Evolutionary conservation across 306 rosid species (phyloP).

Genomic region (Calophaca sinica): DNA sequence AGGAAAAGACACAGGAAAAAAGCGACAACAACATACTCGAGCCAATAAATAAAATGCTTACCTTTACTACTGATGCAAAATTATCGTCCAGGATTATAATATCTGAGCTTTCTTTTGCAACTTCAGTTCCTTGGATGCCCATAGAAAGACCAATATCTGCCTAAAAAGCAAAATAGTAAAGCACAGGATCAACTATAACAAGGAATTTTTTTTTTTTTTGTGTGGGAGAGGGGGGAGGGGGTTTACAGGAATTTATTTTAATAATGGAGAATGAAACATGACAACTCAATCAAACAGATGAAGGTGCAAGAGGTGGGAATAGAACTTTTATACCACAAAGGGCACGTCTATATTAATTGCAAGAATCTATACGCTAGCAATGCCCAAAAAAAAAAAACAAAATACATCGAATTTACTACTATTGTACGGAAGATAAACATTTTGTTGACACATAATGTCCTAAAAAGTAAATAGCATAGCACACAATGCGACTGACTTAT

Average conservation of each 20-base stretch:
- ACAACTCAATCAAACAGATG: slow-evolving; percentile 37
- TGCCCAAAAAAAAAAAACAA: slow-evolving; percentile 2
- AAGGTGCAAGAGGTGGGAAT: background rate
- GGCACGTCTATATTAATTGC: slow-evolving; percentile 30
- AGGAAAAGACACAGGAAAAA: slow-evolving; percentile 4
- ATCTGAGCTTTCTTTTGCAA: slow-evolving; percentile 99
- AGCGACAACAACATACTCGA: slow-evolving; percentile 30
- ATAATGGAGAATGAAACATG: slow-evolving; percentile 22
- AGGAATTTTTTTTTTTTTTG: background rate
- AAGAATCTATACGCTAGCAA: slow-evolving; percentile 25
- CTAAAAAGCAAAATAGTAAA: slow-evolving; percentile 69
- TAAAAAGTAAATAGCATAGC: slow-evolving; percentile 25
- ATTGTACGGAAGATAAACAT: slow-evolving; percentile 3
- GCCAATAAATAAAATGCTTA: slow-evolving; percentile 37
- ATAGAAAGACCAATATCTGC: slow-evolving; percentile 99
- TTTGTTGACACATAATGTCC: background rate
- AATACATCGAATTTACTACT: slow-evolving; percentile 36
- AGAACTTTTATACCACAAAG: slow-evolving; percentile 36
- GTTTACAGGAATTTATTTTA: slow-evolving; percentile 14
- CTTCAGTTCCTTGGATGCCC: slow-evolving; percentile 99
- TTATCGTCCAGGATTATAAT: slow-evolving; percentile 93
- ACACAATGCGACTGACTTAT: slow-evolving; percentile 12
- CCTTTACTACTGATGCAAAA: slow-evolving; percentile 98
- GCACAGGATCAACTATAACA: slow-evolving; percentile 49
- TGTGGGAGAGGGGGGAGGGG: background rate